Percentiles rank a stretch among this genome's conserved stretches.
These are phyloP conservation scores for Smittium culicis DNA, from an alignment of 371 early-diverging fungal species.

Conservation along the genomic window DNA sequence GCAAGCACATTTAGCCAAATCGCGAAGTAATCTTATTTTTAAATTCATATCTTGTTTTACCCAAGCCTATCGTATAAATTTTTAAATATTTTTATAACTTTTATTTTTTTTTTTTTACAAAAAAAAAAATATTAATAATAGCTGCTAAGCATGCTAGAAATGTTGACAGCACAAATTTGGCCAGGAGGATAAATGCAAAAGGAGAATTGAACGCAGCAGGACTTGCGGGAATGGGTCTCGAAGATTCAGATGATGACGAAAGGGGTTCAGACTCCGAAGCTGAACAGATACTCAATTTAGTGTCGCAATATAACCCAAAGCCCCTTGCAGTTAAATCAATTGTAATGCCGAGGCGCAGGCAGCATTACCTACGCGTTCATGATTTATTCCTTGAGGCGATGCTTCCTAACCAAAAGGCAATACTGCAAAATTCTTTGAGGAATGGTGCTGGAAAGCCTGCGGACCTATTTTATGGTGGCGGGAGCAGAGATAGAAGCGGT, in stretches of 20 bases:
- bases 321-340: slow-evolving; percentile 42
- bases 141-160: slow-evolving; percentile 21
- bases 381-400: slow-evolving; percentile 53
- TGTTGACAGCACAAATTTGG: slow-evolving; percentile 16
- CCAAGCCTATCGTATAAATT: not conserved
- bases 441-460: not conserved
- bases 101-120: not conserved
- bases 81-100: too few species aligned
- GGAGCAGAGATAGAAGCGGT: not conserved
- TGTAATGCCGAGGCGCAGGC: slow-evolving; percentile 41
- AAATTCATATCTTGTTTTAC: slow-evolving; percentile 3
- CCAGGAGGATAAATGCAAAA: slow-evolving; percentile 25
- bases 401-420: slow-evolving; percentile 15
- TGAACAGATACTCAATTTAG: slow-evolving; percentile 39
- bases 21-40: slow-evolving; percentile 29
- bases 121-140: slow-evolving; percentile 11
- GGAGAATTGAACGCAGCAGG: slow-evolving; percentile 21
- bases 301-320: slow-evolving; percentile 37
- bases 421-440: slow-evolving; percentile 19
- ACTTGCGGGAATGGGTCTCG: slow-evolving; percentile 22
- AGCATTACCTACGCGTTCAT: slow-evolving; percentile 43
- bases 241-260: slow-evolving; percentile 29
- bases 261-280: slow-evolving; percentile 51
- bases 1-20: slow-evolving; percentile 48
- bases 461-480: not conserved